Evolutionary conservation across 23 red algal genomes (phyloP), one percentile per base, ranked within the genome.

Genomic region (Chondrus crispus): DNA sequence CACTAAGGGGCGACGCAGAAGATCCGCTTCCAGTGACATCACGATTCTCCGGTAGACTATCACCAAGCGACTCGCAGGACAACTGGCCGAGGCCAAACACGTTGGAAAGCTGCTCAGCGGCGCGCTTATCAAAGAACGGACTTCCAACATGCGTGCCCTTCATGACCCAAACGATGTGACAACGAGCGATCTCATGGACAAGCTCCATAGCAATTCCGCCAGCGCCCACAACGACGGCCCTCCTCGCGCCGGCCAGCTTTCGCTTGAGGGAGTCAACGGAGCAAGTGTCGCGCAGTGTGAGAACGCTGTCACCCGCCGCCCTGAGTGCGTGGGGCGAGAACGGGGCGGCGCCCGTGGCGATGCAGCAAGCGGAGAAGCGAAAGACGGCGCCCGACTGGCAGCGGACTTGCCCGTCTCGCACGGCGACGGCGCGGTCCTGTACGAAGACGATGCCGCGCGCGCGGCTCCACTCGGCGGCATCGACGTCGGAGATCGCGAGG

Each of bases 161-260:
- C 47, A 93, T 57, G 22, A 98, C 54, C 96, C 96, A 98, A 58
- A 89, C 69, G 28, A 98, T 88, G 19, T 87, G 64, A 53, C 88
- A 89, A 10, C 62, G 74, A 33, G 54, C 29, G 53, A 93, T 74
- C 2, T 58, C 96, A 72, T 95, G 88, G 10, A 91, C 96, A 68
- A 98, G 45, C 79, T 98, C 96, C 84, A 98, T 81, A 10, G 82
- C 96, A 85, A 98, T 98, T 36, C 96, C 93, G 18, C 96, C 96
- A 39, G 91, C 95, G 5, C 96, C 96, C 19, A 98, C 63, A 42
- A 98, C 54, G 58, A 84, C 48, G 29, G 95, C 35, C 26, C 82
- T 51, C 40, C 64, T 52, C 20, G 87, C 50, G 19, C 68, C 35
- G 19, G 29, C 46, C 36, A 97, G 52, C 29, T 33, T 16, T 12